phyloP scores from a whole-genome alignment of 2,329 filamentous ascomycete genomes.

The Fusarium secorum region DNA sequence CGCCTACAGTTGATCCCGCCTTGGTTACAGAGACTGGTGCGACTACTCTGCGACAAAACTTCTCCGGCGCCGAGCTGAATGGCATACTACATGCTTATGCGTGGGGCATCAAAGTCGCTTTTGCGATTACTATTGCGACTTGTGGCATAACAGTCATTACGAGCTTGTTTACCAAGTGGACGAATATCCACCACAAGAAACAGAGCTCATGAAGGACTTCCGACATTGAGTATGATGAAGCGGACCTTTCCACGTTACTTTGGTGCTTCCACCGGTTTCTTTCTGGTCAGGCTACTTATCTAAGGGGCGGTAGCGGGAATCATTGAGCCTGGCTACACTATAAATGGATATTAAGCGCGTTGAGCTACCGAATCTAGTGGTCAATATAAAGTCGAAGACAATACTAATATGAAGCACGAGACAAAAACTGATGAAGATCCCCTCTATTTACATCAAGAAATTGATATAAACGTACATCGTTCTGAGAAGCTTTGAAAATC shows the following conservation, averaged over 20 bases:
- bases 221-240: fast-evolving
- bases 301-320: fast-evolving
- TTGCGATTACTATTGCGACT: not conserved
- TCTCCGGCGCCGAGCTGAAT: not conserved
- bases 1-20: not conserved
- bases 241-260: fast-evolving
- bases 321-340: fast-evolving
- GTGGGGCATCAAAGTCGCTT: not conserved
- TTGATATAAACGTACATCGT: fast-evolving
- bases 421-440: fast-evolving
- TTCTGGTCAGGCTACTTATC: fast-evolving
- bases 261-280: fast-evolving
- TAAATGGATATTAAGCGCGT: fast-evolving
- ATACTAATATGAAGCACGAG: fast-evolving
- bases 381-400: fast-evolving
- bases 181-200: not conserved
- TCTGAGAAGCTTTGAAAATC: fast-evolving
- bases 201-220: fast-evolving
- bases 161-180: not conserved
- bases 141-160: not conserved
- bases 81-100: not conserved
- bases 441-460: fast-evolving
- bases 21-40: not conserved
- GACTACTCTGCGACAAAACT: not conserved
- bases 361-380: fast-evolving